Evolutionary conservation across 208 protist genomes (phyloP), one percentile per base, ranked within the genome.

Genomic region (Blastocrithidia nonstop): DNA sequence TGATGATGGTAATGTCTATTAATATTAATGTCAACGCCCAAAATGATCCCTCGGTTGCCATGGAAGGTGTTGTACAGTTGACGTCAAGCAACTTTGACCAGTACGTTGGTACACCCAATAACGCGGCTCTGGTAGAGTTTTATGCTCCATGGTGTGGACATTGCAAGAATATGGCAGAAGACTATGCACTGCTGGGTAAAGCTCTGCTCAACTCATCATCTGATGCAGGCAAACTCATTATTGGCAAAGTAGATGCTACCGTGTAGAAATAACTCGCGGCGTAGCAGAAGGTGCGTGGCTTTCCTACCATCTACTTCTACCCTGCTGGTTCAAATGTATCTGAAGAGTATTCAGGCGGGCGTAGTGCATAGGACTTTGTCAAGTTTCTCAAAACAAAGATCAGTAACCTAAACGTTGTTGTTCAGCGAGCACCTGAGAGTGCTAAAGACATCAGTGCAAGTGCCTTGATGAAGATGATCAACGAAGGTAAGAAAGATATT

Each of bases 71-170:
- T 0, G 33, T 66, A 13, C 57, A 77, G 17, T 27, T 90, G 36
- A 76, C 40, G 29, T 20, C 37, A 23, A 32, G n/a, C 13, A 75
- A 38, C 43, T 90, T 94, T 25, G 61, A 84, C 20, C n/a, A 41
- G 13, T 37, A 73, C 22, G 73, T 94, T 31, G 55, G 72, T 44
- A 55, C 51, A 24, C n/a, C n/a, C n/a, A 35, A 48, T 17, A 25
- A 50, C n/a, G 43, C 54, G 0, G 33, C 39, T 4, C 29, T 60
- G 1, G 70, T 96, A 15, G 71, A 94, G 71, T 94, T 96, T 43
- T 96, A 93, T 53, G 78, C 84, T 9, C 72, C 81, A 46, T 94
- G 83, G 89, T 95, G 89, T 50, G 61, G 66, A 3, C 61, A 88
- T 57, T 86, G 78, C 68, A 80, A 78, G 61, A 45, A 38, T n/a